A percentile compares a stretch with the other conserved stretches of the same genome.
Evolutionary conservation across 768 basidiomycete genomes (phyloP).

Genomic region (Lactifluus subvellereus): DNA sequence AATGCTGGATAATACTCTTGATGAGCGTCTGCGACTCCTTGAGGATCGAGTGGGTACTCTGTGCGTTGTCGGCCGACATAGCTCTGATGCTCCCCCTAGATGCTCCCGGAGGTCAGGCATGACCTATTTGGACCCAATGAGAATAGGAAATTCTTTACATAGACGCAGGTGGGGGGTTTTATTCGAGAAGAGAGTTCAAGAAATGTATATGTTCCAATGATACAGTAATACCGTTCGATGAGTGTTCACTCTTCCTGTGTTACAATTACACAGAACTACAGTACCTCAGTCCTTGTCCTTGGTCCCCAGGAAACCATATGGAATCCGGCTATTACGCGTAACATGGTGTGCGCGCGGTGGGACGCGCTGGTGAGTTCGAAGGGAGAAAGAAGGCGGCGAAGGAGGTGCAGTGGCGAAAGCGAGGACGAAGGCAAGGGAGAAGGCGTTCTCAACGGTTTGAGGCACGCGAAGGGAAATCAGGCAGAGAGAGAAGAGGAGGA

Average conservation of each 20-base stretch:
- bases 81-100: constrained; percentile 41
- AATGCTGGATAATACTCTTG: constrained; percentile 89
- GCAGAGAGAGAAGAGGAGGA: too few relatives aligned
- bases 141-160: constrained; percentile 90
- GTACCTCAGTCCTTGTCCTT: too few relatives aligned
- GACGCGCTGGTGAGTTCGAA: too few relatives aligned
- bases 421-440: too few relatives aligned
- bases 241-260: background rate
- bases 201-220: constrained; percentile 4
- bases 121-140: constrained; percentile 86
- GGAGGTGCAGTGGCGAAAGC: too few relatives aligned
- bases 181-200: background rate
- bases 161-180: background rate
- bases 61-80: background rate
- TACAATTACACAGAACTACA: too few relatives aligned
- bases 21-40: constrained; percentile 81
- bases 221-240: background rate
- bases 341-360: too few relatives aligned
- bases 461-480: too few relatives aligned
- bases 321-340: too few relatives aligned
- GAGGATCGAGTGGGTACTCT: constrained; percentile 70
- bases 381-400: too few relatives aligned
- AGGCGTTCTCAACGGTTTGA: too few relatives aligned
- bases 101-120: constrained; percentile 90
- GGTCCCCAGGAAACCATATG: too few relatives aligned